phyloP scores from a whole-genome alignment of 257 asterid species.

The Lithospermum erythrorhizon region DNA sequence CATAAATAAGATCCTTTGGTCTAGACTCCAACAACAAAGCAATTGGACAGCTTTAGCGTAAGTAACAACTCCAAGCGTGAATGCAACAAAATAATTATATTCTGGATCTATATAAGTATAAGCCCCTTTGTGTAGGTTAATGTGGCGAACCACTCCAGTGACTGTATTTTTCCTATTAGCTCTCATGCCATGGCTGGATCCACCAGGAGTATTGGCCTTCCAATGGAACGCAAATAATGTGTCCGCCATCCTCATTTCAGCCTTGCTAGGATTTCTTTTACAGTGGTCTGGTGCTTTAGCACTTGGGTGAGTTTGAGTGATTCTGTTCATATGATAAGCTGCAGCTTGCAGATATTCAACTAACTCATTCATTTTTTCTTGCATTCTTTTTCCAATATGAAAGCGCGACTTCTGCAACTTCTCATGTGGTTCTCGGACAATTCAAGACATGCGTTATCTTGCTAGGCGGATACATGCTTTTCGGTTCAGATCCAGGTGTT shows the following conservation, averaged over 20 bases:
- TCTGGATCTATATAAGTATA: background rate
- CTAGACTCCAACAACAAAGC: slow-evolving; percentile 70
- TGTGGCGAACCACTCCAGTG: slow-evolving; percentile 87
- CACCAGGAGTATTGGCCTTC: slow-evolving; percentile 64
- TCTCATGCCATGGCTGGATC: slow-evolving; percentile 82
- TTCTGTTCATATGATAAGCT: background rate
- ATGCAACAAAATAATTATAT: background rate
- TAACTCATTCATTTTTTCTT: background rate
- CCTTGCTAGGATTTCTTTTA: slow-evolving; percentile 73
- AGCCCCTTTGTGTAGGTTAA: slow-evolving; percentile 39
- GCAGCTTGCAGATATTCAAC: no score
- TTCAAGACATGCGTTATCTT: slow-evolving; percentile 70
- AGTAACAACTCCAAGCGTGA: slow-evolving; percentile 11
- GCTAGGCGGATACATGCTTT: slow-evolving; percentile 58
- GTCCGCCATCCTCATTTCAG: slow-evolving; percentile 52
- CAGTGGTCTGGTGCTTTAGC: slow-evolving; percentile 98
- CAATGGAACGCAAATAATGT: slow-evolving; percentile 41
- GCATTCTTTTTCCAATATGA: slow-evolving; percentile 8
- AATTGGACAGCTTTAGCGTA: slow-evolving; percentile 96
- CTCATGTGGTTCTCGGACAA: slow-evolving; percentile 69
- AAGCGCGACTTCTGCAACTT: slow-evolving; percentile 88
- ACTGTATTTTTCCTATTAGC: slow-evolving; percentile 61
- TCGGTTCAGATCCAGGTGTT: slow-evolving; percentile 75
- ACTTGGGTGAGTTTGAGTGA: slow-evolving; percentile 58
- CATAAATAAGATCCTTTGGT: slow-evolving; percentile 77